phyloP scores from a whole-genome alignment of 1,284 basidiomycete species.

The Ceratobasidium sp. region DNA sequence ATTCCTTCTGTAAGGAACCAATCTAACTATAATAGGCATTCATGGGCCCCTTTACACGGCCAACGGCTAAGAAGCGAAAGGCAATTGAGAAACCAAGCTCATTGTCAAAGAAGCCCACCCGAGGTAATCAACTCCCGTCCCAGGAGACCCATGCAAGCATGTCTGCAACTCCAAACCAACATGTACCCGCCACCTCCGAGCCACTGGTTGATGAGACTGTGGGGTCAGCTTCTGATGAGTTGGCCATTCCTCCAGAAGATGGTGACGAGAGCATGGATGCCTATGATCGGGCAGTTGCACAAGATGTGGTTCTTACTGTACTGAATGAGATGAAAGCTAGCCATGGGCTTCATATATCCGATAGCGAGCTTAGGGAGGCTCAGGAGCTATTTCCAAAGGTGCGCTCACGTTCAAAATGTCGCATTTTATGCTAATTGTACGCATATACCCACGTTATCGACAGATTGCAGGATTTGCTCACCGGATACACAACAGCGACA shows the following conservation, averaged over 20 bases:
- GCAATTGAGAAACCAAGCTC: neutral
- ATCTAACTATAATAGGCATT: neutral
- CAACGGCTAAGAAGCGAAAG: neutral
- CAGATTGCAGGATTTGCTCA: neutral
- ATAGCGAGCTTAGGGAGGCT: neutral
- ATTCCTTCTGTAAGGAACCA: neutral
- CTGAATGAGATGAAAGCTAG: neutral
- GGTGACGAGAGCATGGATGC: neutral
- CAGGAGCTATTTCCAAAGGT: slow-evolving; percentile 17
- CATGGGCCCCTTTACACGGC: neutral
- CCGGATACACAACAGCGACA: neutral
- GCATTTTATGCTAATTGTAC: neutral
- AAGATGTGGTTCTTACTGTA: neutral
- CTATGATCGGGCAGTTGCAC: neutral
- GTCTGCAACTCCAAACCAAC: neutral
- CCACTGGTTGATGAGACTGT: neutral
- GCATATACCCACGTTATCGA: neutral
- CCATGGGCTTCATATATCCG: neutral
- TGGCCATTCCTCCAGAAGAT: neutral
- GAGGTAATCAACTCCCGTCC: neutral
- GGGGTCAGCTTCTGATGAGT: neutral
- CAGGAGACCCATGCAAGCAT: neutral
- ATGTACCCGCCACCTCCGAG: neutral
- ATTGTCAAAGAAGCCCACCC: neutral
- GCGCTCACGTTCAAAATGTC: neutral